phyloP scores from a whole-genome alignment of 805 yeast species.

The Saccharomycopsis guyanensis region DNA sequence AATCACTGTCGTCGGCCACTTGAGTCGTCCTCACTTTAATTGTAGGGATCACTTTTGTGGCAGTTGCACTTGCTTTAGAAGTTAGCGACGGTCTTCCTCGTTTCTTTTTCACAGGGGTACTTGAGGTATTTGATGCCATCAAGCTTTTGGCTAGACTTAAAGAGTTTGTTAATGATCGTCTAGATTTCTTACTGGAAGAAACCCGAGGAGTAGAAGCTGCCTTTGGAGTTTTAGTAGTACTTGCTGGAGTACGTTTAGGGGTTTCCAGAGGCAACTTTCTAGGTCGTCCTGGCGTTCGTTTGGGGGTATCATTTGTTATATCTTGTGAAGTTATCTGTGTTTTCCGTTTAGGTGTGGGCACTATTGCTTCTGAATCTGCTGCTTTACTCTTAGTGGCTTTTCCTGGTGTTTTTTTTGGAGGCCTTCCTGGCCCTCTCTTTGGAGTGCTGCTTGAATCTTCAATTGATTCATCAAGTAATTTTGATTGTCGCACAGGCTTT shows the following conservation, averaged over 20 bases:
- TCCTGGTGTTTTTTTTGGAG: neutral
- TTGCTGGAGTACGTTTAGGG: neutral
- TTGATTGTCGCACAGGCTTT: no score
- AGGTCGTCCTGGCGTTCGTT: neutral
- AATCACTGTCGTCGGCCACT: no score
- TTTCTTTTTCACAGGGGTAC: neutral
- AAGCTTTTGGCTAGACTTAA: conserved; percentile 1
- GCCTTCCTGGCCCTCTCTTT: neutral
- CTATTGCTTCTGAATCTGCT: no score
- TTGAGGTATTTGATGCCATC: neutral
- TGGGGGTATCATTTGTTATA: neutral
- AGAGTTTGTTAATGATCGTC: conserved; percentile 10
- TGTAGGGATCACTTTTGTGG: no score
- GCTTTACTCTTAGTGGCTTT: neutral
- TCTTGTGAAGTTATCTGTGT: no score
- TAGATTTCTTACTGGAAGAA: conserved; percentile 6
- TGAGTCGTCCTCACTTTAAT: no score
- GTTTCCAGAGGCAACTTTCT: neutral
- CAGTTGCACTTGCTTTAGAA: no score
- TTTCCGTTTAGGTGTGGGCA: no score
- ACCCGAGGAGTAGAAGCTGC: conserved; percentile 3
- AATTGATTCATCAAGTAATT: no score
- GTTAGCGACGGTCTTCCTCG: neutral
- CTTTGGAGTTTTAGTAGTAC: neutral
- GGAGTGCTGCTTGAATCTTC: neutral